Percentiles rank a stretch among this genome's conserved stretches.
Conservation (phyloP, 2,329 filamentous ascomycete genomes). For the Fusarium compactum region DNA sequence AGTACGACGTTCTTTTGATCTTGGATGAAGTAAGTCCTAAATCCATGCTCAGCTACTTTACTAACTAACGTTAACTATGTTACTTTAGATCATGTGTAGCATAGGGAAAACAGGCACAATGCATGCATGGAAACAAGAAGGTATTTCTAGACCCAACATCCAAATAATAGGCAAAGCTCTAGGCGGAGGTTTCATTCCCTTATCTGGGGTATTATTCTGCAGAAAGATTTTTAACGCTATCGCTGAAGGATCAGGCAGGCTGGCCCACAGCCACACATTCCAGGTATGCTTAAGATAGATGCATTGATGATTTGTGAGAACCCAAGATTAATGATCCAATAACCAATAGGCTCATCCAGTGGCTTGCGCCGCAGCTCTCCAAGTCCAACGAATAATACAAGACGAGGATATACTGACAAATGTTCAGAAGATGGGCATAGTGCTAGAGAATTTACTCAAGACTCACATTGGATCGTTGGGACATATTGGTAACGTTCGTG, state of each 20-base stretch:
- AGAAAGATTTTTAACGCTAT: conserved; percentile 1
- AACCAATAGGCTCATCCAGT: not conserved
- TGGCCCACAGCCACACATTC: conserved; percentile 4
- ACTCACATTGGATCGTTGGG: not conserved
- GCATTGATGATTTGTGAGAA: not conserved
- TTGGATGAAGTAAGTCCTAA: not conserved
- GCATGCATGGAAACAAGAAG: conserved; percentile 41
- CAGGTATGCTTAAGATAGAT: not conserved
- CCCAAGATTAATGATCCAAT: not conserved
- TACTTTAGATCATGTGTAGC: conserved; percentile 40
- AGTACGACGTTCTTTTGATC: conserved; percentile 1
- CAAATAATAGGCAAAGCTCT: conserved; percentile 36
- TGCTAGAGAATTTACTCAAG: not conserved
- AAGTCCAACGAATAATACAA: conserved; percentile 4
- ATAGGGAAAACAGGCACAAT: conserved; percentile 40
- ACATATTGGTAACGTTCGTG: conserved; percentile 1
- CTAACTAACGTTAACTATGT: not conserved
- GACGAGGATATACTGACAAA: not conserved
- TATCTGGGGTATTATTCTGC: conserved; percentile 23
- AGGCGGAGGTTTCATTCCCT: conserved; percentile 29
- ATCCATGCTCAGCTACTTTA: too few species aligned
- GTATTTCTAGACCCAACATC: conserved; percentile 32
- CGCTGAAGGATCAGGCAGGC: not conserved
- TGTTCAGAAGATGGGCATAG: not conserved
- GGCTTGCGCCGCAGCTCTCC: conserved; percentile 1